Percentiles rank a stretch among this genome's conserved stretches.
Conservation (phyloP, 2,329 filamentous ascomycete genomes). For the Ilyonectria robusta region DNA sequence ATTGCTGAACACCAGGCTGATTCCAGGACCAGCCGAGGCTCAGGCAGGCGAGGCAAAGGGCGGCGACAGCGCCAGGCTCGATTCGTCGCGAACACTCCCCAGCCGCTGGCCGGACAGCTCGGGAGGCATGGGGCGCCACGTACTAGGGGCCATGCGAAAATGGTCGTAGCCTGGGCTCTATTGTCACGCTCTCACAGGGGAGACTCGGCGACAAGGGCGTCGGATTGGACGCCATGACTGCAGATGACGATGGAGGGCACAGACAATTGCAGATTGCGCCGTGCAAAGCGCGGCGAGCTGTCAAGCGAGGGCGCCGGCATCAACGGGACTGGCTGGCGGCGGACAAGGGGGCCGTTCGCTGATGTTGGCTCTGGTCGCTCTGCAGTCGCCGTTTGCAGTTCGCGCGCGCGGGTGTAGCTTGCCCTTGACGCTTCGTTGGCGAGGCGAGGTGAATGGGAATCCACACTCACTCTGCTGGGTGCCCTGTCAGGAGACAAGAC, state of each 20-base stretch:
- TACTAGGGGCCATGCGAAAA: slow-evolving; percentile 14
- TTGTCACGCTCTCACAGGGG: slow-evolving; percentile 13
- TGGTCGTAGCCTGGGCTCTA: slow-evolving; percentile 22
- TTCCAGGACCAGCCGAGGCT: not conserved
- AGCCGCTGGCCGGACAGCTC: slow-evolving; percentile 42
- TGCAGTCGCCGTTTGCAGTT: not conserved
- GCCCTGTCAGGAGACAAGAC: slow-evolving; percentile 13
- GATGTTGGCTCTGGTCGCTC: not conserved
- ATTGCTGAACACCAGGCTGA: not conserved
- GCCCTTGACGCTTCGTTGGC: not conserved
- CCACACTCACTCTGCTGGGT: slow-evolving; percentile 4
- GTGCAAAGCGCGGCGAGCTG: slow-evolving; percentile 12
- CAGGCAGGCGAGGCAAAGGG: not conserved
- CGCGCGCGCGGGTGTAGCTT: not conserved
- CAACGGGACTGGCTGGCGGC: slow-evolving; percentile 5
- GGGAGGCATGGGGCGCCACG: slow-evolving; percentile 38
- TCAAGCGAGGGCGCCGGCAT: slow-evolving; percentile 9
- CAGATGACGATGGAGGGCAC: slow-evolving; percentile 26
- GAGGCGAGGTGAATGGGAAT: slow-evolving; percentile 6
- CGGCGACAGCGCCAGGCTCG: not conserved
- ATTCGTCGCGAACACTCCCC: slow-evolving; percentile 1
- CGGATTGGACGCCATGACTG: slow-evolving; percentile 25
- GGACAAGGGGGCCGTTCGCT: not conserved
- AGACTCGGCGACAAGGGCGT: slow-evolving; percentile 9
- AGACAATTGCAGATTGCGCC: slow-evolving; percentile 16